Percentiles rank a stretch among this genome's conserved stretches.
These are phyloP conservation scores for Penicillium hesseltinei DNA, from an alignment of 2,329 filamentous ascomycete species.

Conservation along the genomic window DNA sequence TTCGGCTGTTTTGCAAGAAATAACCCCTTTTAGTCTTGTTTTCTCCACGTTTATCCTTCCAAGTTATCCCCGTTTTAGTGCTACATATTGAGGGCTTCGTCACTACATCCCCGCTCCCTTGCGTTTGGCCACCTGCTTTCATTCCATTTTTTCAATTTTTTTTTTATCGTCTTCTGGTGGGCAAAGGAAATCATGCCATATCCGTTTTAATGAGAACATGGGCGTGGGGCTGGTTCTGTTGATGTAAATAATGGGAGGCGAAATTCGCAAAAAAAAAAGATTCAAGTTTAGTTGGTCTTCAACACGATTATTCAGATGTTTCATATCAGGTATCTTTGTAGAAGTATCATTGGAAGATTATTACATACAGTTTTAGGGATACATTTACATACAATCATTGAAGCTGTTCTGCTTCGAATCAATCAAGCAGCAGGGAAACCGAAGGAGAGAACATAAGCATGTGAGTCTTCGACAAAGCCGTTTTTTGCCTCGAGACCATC, in stretches of 20 bases:
- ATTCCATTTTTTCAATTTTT: conserved; percentile 9
- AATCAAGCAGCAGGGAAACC: not conserved
- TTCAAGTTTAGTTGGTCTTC: conserved; percentile 4
- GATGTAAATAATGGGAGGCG: conserved; percentile 37
- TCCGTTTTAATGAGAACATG: conserved; percentile 38
- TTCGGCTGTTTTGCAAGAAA: conserved; percentile 19
- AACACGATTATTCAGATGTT: not conserved
- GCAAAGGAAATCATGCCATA: conserved; percentile 29
- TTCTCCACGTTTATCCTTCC: conserved; percentile 11
- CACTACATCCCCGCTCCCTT: conserved; percentile 17
- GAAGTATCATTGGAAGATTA: not conserved
- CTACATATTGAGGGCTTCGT: conserved; percentile 7
- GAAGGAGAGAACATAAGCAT: not conserved
- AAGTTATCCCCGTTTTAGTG: conserved; percentile 9
- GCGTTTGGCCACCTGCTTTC: conserved; percentile 9
- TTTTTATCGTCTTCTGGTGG: conserved; percentile 20
- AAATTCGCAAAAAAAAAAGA: conserved; percentile 18
- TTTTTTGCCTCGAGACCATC: not conserved
- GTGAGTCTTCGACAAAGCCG: not conserved
- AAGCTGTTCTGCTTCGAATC: not conserved
- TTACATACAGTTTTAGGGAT: not conserved
- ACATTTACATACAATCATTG: not conserved
- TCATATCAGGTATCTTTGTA: not conserved
- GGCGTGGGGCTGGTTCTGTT: conserved; percentile 29
- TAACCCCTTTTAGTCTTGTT: conserved; percentile 24